Base-by-base conservation (phyloP, 345 rosid species). In the Camelina laxa region DNA sequence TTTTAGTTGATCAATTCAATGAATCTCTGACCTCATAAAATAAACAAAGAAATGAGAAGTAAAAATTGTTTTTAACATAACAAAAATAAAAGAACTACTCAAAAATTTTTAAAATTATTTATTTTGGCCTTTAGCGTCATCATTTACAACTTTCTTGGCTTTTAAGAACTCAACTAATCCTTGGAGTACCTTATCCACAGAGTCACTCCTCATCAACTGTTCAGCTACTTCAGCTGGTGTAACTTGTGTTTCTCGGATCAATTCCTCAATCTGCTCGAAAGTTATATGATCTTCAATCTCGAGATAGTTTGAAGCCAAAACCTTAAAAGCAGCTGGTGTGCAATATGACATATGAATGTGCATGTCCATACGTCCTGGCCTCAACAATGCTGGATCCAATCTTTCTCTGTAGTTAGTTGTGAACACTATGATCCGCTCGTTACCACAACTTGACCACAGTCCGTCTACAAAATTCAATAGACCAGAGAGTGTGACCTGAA, bases 281-380 rank as follows among this genome's bases (percentile, higher is more conserved):
- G 81, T 77, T 0, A 11, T 6, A 44, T 83, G 85, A 8, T 71
- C 48, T 27, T 53, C 35, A 3, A 81, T 57, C 24, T 69, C 77
- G 6, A 86, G 81, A 70, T 84, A 84, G 61, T 86, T 86, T 3
- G 75, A 69, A 51, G 77, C 90, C 27, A 87, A 21, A 3, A 65
- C 36, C 48, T 68, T 62, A 61, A 87, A 87, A 11, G 73, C 84
- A 39, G 60, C 13, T 0, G 80, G 69, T 5, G 84, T 79, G 69
- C 88, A 89, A 57, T 85, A 85, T 15, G 86, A 85, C 88, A 87
- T 85, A 74, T 85, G 86, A 60, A 85, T 74, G 71, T 84, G 87
- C 80, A 90, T 80, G 42, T 92, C 96, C 85, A 90, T 87, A 39
- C 95, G 84, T 27, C 95, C 88, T 9, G 89, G 93, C 24, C 88